A percentile compares a stretch with the other conserved stretches of the same genome.
These are phyloP conservation scores for Epicoccum nigrum DNA, from an alignment of 2,329 filamentous ascomycete species.

Conservation along the genomic window DNA sequence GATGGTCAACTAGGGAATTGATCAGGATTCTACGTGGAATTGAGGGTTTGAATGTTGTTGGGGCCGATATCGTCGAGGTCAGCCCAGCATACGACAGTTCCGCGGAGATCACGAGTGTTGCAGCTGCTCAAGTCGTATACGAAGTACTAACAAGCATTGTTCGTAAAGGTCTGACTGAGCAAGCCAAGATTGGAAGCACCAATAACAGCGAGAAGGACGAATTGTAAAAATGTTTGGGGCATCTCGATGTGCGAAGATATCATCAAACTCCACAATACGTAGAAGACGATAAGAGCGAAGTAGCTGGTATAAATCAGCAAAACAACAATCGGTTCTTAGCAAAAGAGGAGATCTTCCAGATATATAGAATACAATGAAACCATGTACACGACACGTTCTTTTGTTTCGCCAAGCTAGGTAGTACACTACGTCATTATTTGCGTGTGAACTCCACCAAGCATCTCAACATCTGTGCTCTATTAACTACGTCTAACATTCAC, in stretches of 20 bases:
- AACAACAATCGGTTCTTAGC: no score
- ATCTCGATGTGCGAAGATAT: background rate
- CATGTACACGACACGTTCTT: background rate
- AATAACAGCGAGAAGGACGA: constrained; percentile 35
- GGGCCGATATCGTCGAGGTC: constrained; percentile 89
- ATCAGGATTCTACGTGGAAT: constrained; percentile 82
- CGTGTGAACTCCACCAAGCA: background rate
- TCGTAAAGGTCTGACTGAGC: constrained; percentile 59
- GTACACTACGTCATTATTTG: constrained; percentile 30
- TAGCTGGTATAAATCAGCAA: no score
- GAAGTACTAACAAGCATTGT: constrained; percentile 83
- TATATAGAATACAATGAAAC: no score
- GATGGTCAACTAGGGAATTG: constrained; percentile 88
- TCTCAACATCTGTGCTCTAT: background rate
- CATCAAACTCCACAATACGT: background rate
- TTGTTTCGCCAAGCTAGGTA: constrained; percentile 14
- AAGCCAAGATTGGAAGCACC: constrained; percentile 34
- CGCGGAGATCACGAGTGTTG: constrained; percentile 81
- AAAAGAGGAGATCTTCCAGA: no score
- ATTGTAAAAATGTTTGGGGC: constrained; percentile 18
- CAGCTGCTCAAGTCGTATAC: constrained; percentile 82
- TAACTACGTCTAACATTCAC: background rate
- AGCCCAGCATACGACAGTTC: constrained; percentile 81
- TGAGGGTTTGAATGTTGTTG: constrained; percentile 82
- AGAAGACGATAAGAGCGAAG: background rate